Percentiles rank a stretch among this genome's conserved stretches.
These are phyloP conservation scores for Zostera marina DNA, from an alignment of 116 monocot genomes.

Conservation along the genomic window DNA sequence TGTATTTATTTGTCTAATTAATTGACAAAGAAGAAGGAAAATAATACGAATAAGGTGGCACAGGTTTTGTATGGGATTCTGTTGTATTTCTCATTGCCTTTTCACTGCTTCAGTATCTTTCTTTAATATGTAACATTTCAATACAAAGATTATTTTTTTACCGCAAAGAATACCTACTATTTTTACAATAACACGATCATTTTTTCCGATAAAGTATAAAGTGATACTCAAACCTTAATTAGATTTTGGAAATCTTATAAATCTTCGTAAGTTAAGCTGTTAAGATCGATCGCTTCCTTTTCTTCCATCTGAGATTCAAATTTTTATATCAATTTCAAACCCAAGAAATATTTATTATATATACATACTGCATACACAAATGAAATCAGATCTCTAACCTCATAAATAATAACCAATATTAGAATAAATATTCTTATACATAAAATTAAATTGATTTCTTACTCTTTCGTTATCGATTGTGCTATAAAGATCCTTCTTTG, in stretches of 20 bases:
- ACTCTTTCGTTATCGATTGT: conserved; percentile 59
- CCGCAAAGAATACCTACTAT: no score
- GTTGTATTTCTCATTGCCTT: conserved; percentile 77
- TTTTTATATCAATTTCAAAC: no score
- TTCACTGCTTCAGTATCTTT: conserved; percentile 23
- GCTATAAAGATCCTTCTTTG: conserved; percentile 58
- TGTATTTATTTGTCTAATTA: no score
- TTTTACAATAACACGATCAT: conserved; percentile 18
- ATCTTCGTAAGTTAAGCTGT: no score
- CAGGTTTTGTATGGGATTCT: conserved; percentile 74
- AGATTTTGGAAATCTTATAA: no score
- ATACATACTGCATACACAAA: no score
- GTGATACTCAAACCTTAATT: no score
- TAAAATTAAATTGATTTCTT: background rate
- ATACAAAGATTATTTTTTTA: no score
- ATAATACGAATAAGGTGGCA: conserved; percentile 59
- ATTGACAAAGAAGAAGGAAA: conserved; percentile 33
- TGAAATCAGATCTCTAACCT: conserved; percentile 58
- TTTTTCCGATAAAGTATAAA: no score
- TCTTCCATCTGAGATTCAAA: conserved; percentile 31
- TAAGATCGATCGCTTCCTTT: conserved; percentile 50
- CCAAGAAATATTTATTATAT: no score
- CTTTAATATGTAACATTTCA: conserved; percentile 36
- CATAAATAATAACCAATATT: background rate
- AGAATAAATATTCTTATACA: background rate